Evolutionary conservation across 2,329 filamentous ascomycete species (phyloP).

Genomic region (Fusarium sp.): DNA sequence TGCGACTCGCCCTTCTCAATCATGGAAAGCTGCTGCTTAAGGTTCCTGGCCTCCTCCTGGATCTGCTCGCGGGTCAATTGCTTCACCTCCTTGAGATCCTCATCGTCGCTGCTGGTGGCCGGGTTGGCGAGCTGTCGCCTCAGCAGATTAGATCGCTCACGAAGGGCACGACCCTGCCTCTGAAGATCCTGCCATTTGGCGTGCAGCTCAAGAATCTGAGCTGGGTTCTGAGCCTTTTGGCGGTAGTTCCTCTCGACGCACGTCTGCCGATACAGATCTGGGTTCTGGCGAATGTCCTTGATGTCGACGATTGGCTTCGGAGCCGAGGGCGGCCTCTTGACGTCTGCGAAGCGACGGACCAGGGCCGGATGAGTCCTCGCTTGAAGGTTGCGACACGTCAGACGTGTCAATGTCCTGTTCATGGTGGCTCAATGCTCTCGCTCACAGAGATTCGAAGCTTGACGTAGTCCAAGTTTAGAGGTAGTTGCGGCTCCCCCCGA

Average conservation of each 20-base stretch:
- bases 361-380: constrained; percentile 21
- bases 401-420: constrained; percentile 44
- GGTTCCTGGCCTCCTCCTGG: constrained; percentile 69
- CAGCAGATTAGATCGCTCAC: constrained; percentile 74
- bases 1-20: constrained; percentile 72
- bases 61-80: constrained; percentile 61
- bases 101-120: constrained; percentile 56
- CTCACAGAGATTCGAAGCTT: constrained; percentile 27
- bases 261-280: constrained; percentile 82
- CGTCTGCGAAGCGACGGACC: constrained; percentile 39
- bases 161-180: constrained; percentile 66
- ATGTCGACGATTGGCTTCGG: constrained; percentile 85
- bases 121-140: constrained; percentile 65
- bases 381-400: constrained; percentile 39
- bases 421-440: constrained; percentile 38
- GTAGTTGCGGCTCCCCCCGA: background rate
- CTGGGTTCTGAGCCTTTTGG: constrained; percentile 63
- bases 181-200: constrained; percentile 71
- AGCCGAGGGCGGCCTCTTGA: constrained; percentile 72
- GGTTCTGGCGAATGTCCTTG: constrained; percentile 89
- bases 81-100: constrained; percentile 50
- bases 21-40: constrained; percentile 71
- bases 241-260: constrained; percentile 87
- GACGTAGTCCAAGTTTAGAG: constrained; percentile 12
- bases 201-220: constrained; percentile 66